Evolutionary conservation across 1,139 yeast genomes (phyloP), one percentile per base, ranked within the genome.

Genomic region (Candida dubliniensis): DNA sequence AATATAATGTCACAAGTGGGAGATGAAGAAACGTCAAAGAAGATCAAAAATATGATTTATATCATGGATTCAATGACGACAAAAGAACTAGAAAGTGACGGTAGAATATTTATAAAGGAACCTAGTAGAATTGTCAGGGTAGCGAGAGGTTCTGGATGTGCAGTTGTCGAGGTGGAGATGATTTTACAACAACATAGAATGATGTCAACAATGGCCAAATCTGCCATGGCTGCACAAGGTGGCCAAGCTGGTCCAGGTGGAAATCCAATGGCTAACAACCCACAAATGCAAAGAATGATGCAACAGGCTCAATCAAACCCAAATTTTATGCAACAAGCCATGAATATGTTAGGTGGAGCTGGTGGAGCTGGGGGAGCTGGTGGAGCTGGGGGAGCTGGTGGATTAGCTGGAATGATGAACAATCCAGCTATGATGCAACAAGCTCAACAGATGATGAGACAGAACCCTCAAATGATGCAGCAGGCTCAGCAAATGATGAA

Each of bases 1-100:
- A 84, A 82, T 53, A 76, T 91, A 73, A 85, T 93, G 79, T 84
- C 80, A 42, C 93, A 87, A 65, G 83, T 89, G 35, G 91, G 93
- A 24, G 98, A 91, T 61, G 96, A 91, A 57, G 97, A 93, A 57
- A 84, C 96, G 0, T 80, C 88, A 25, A 77, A 79, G 46, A 79
- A 87, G 58, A 77, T 93, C 68, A 91, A 91, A 64, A 77, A 86
- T 50, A 89, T 93, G 96, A 84, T 93, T 39, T 91, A 81, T 61
- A 86, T 93, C 31, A 81, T 93, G 88, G 99, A 93, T 64, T 89
- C 97, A 2, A 93, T 93, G 99, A 91, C 96, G 0, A 86, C 84
- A 52, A 76, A 84, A 58, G 99, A 93, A 69, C 78, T 93, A 50
- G 96, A 90, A 56, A 81, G 90, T 51, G 99, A 93, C 62, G 99